Percentiles rank a stretch among this genome's conserved stretches.
Evolutionary conservation across 306 rosid genomes (phyloP).

Genomic region (Prunus mongolica): DNA sequence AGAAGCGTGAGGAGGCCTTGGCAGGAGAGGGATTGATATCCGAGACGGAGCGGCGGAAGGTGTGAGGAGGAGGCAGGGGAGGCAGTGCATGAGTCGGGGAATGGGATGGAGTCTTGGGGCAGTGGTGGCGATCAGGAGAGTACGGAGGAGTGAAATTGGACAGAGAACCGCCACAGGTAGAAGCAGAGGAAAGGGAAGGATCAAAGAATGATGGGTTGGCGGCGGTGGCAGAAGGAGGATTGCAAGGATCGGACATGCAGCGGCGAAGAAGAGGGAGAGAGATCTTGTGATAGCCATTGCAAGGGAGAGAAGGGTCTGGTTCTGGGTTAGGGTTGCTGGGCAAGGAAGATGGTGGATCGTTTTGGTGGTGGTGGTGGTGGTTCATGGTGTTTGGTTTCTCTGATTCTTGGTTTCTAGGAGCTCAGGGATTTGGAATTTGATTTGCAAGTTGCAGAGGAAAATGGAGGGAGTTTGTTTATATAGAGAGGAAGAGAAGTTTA

Average conservation of each 20-base stretch:
- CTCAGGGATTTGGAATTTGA: background rate
- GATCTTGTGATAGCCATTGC: constrained; percentile 1
- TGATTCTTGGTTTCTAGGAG: background rate
- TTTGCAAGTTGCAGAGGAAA: background rate
- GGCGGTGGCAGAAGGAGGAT: constrained; percentile 9
- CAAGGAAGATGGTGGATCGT: background rate
- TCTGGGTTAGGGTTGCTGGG: constrained; percentile 5
- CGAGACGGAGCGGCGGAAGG: constrained; percentile 21
- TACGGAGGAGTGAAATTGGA: background rate
- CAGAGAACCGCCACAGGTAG: background rate
- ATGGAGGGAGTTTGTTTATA: background rate
- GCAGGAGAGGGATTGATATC: constrained; percentile 24
- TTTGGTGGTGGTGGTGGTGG: background rate
- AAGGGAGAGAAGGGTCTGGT: constrained; percentile 21
- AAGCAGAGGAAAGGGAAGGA: background rate
- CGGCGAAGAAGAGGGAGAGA: constrained; percentile 20
- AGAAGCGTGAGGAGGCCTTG: constrained; percentile 6
- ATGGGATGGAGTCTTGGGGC: background rate
- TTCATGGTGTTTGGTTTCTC: background rate
- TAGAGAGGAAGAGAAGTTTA: background rate
- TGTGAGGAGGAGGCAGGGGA: background rate
- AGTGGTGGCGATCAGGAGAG: background rate
- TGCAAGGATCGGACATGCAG: constrained; percentile 24
- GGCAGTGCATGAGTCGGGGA: constrained; percentile 1
- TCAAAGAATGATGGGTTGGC: background rate